Evolutionary conservation across 176 grass and related monocot genomes (phyloP).

Genomic region (Cenchrus purpureus): DNA sequence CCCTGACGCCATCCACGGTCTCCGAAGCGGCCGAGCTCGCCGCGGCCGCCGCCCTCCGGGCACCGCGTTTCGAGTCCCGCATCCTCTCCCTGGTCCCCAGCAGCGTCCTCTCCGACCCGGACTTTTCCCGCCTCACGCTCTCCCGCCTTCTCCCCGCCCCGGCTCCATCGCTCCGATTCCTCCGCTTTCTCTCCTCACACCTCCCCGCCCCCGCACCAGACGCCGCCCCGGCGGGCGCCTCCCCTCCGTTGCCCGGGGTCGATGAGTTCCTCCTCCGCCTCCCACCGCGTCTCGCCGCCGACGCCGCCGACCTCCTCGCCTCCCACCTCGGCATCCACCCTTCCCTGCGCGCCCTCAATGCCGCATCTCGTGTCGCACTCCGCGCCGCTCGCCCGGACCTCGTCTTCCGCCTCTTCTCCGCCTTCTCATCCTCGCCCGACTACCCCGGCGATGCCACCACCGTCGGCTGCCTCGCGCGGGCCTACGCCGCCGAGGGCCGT

Average conservation of each 20-base stretch:
- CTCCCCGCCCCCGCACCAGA: slow-evolving; percentile 30
- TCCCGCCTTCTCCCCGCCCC: slow-evolving; percentile 45
- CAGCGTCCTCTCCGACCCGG: slow-evolving; percentile 59
- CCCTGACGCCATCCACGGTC: background rate
- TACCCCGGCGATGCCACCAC: slow-evolving; percentile 50
- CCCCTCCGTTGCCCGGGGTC: slow-evolving; percentile 18
- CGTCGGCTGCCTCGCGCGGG: slow-evolving; percentile 53
- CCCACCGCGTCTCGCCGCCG: slow-evolving; percentile 32
- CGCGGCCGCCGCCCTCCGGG: slow-evolving; percentile 37
- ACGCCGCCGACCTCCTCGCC: slow-evolving; percentile 41
- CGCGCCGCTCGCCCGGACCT: slow-evolving; percentile 50
- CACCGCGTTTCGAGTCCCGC: slow-evolving; percentile 36
- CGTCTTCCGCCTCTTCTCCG: slow-evolving; percentile 62
- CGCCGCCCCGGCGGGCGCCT: slow-evolving; percentile 13
- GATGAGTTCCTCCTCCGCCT: slow-evolving; percentile 49
- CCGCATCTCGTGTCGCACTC: slow-evolving; percentile 35
- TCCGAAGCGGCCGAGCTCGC: slow-evolving; percentile 36
- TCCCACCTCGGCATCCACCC: slow-evolving; percentile 49
- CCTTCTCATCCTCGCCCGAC: slow-evolving; percentile 46
- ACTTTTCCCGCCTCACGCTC: slow-evolving; percentile 55
- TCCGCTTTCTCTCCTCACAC: slow-evolving; percentile 55
- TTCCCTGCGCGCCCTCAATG: slow-evolving; percentile 51
- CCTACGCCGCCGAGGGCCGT: slow-evolving; percentile 53
- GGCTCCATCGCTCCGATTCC: slow-evolving; percentile 53
- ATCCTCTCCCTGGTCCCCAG: slow-evolving; percentile 52